Evolutionary conservation across 768 basidiomycete genomes (phyloP), one percentile per base, ranked within the genome.

Genomic region (Kwoniella bestiolae): DNA sequence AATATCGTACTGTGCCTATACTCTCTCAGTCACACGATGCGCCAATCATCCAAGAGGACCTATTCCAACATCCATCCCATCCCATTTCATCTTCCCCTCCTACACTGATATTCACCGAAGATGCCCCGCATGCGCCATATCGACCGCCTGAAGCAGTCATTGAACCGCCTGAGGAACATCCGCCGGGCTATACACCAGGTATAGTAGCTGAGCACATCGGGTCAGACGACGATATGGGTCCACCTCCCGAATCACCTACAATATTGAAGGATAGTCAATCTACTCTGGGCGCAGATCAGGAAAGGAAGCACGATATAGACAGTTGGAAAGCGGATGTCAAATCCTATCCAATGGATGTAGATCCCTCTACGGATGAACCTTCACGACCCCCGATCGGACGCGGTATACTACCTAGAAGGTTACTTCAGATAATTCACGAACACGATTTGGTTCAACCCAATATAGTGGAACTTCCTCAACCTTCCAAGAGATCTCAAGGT

Each of bases 71-170:
- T 21, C n/a, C 8, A 16, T 31, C 50, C n/a, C 50, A 52, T 28
- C 50, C 50, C 14, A n/a, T 52, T n/a, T 14, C 50, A 16, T 28
- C 16, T 12, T 52, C 50, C 16, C 50, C 50, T 52, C 29, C 50
- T 26, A 11, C 25, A 9, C 11, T 52, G 16, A 7, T n/a, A 18
- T 21, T 56, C 6, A 69, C 70, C 3, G 45, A 58, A 29, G 75
- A 72, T 44, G 49, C 53, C 14, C 56, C 71, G n/a, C 70, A 74
- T 35, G 69, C 75, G 3, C 71, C 73, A 1, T 77, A 74, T 62
- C 66, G 75, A 52, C 66, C 75, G 1, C 75, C 75, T 18, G 75
- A 77, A 63, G 66, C 71, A 6, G 73, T 77, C 35, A 68, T 71
- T 26, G 75, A 77, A 32, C 68, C 71, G 25, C 59, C 63, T 23